phyloP scores from a whole-genome alignment of 495 filamentous ascomycete genomes.

The Tuber brumale region DNA sequence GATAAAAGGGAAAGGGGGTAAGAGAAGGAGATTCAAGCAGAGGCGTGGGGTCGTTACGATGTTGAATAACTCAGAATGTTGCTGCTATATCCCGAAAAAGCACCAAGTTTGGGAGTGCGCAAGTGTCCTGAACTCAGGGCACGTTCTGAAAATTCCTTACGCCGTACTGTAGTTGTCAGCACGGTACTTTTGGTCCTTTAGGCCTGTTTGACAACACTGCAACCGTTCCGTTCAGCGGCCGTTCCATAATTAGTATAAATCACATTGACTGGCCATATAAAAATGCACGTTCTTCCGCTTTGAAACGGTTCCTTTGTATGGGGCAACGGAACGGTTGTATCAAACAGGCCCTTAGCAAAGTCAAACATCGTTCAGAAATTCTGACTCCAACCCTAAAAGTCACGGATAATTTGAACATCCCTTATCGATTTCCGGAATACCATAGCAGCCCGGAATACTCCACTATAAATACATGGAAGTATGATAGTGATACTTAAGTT shows the following conservation, averaged over 20 bases:
- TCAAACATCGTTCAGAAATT: not conserved
- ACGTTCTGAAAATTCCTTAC: not conserved
- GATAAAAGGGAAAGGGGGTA: slow-evolving; percentile 5
- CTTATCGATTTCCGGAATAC: not conserved
- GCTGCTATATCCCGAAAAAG: slow-evolving; percentile 15
- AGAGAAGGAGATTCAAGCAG: slow-evolving; percentile 4
- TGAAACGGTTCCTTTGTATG: no score
- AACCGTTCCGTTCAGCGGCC: no score
- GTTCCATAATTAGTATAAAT: no score
- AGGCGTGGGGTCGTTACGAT: slow-evolving; percentile 9
- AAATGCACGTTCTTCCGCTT: no score
- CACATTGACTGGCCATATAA: no score
- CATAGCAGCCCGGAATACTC: not conserved
- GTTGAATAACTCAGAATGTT: slow-evolving; percentile 25
- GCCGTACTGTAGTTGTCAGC: not conserved
- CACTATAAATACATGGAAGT: not conserved
- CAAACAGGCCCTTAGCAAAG: not conserved
- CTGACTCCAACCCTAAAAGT: not conserved
- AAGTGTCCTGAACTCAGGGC: slow-evolving; percentile 31
- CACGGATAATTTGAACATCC: not conserved
- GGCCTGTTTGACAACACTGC: no score
- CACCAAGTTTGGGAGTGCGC: slow-evolving; percentile 20
- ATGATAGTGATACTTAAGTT: not conserved
- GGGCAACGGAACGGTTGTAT: no score
- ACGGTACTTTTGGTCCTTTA: not conserved